Percentiles rank a stretch among this genome's conserved stretches.
Evolutionary conservation across 768 basidiomycete species (phyloP).

Genomic region (Panaeolus papilionaceus): DNA sequence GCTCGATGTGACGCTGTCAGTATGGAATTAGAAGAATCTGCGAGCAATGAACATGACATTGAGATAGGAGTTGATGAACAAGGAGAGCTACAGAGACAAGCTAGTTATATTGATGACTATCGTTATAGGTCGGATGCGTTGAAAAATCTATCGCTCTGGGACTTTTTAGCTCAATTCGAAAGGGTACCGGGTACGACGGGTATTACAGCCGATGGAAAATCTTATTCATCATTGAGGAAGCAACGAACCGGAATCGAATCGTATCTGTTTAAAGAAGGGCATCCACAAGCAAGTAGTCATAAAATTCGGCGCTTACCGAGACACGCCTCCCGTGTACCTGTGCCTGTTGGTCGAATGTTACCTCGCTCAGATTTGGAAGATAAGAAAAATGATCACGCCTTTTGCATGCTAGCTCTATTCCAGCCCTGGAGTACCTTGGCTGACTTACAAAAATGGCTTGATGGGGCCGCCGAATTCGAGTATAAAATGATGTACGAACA

Average conservation of each 20-base stretch:
- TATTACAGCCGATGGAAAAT: too few species aligned
- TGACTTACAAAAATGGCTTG: not conserved
- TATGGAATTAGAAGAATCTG: too few species aligned
- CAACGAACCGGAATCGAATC: not conserved
- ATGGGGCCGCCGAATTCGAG: slow-evolving; percentile 31
- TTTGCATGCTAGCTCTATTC: slow-evolving; percentile 48
- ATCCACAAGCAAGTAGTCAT: slow-evolving; percentile 31
- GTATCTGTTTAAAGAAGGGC: slow-evolving; percentile 18
- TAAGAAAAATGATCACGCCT: slow-evolving; percentile 29
- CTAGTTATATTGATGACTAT: too few species aligned
- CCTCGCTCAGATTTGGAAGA: slow-evolving; percentile 35
- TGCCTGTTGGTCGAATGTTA: slow-evolving; percentile 42
- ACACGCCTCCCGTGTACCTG: slow-evolving; percentile 31
- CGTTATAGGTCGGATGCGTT: too few species aligned
- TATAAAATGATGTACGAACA: slow-evolving; percentile 15
- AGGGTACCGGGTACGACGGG: too few species aligned
- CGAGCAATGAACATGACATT: too few species aligned
- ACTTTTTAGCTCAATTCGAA: too few species aligned
- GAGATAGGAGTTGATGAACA: too few species aligned
- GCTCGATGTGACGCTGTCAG: too few species aligned
- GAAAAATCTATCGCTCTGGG: too few species aligned
- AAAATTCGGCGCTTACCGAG: slow-evolving; percentile 17
- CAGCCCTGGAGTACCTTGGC: slow-evolving; percentile 47
- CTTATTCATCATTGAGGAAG: too few species aligned
- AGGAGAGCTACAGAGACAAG: too few species aligned